Evolutionary conservation across 495 filamentous ascomycete genomes (phyloP).

Genomic region (Gamarada debralockiae): DNA sequence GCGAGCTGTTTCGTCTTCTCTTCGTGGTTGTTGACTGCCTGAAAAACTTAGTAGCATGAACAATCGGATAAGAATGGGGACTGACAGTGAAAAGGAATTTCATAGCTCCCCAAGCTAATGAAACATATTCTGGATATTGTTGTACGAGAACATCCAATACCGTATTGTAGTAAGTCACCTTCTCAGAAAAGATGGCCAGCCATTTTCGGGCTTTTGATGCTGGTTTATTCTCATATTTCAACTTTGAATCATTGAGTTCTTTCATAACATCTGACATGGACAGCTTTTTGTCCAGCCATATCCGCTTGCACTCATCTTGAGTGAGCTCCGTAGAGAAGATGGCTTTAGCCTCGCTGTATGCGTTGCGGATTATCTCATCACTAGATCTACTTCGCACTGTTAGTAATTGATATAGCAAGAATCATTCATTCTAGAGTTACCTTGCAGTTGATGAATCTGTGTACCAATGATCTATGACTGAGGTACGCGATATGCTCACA

Average conservation of each 20-base stretch:
- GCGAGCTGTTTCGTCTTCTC: constrained; percentile 20
- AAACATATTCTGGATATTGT: constrained; percentile 33
- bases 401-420: not conserved
- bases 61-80: not conserved
- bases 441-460: not conserved
- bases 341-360: constrained; percentile 7
- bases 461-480: not conserved
- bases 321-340: constrained; percentile 11
- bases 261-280: constrained; percentile 2
- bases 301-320: constrained; percentile 4
- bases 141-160: constrained; percentile 24
- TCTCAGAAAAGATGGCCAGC: constrained; percentile 15
- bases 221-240: constrained; percentile 13
- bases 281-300: constrained; percentile 4
- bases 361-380: not conserved
- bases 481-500: not conserved
- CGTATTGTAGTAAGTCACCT: constrained; percentile 14
- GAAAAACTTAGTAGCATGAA: not conserved
- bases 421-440: not conserved
- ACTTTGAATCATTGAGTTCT: not conserved
- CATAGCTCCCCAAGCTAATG: constrained; percentile 32
- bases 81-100: constrained; percentile 28
- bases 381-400: not conserved
- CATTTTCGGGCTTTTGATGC: constrained; percentile 15
- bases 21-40: constrained; percentile 26